A percentile compares a stretch with the other conserved stretches of the same genome.
Evolutionary conservation across 176 grass and related monocot species (phyloP).

Genomic region (Elaeis guineensis): DNA sequence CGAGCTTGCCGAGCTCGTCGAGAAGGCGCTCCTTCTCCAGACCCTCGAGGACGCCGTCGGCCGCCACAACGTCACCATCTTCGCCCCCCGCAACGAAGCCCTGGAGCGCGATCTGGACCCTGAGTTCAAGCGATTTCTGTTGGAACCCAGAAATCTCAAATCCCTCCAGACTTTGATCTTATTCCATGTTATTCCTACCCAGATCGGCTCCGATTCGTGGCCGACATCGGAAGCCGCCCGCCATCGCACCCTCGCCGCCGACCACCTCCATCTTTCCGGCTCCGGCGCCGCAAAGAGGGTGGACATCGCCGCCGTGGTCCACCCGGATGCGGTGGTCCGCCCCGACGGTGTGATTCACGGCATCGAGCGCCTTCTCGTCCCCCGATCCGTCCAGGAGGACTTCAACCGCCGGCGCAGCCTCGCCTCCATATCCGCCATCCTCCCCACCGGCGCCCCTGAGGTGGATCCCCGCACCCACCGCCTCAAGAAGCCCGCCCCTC

Average conservation of each 20-base stretch:
- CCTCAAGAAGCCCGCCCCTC: constrained; percentile 57
- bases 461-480: constrained; percentile 69
- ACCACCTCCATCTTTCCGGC: constrained; percentile 28
- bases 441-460: constrained; percentile 53
- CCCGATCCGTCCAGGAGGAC: constrained; percentile 64
- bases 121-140: constrained; percentile 78
- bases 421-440: constrained; percentile 45
- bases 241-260: constrained; percentile 44
- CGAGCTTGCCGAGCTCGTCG: constrained; percentile 65
- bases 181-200: constrained; percentile 55
- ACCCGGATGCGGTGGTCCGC: constrained; percentile 33
- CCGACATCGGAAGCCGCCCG: not conserved
- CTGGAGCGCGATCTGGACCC: constrained; percentile 35
- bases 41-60: constrained; percentile 53
- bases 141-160: constrained; percentile 64
- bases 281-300: not conserved
- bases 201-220: constrained; percentile 5
- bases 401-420: constrained; percentile 77
- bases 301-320: constrained; percentile 23
- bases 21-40: constrained; percentile 72
- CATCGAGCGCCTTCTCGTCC: constrained; percentile 51
- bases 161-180: constrained; percentile 54
- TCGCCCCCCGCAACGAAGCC: constrained; percentile 60
- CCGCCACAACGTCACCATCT: constrained; percentile 57
- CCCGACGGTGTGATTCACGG: constrained; percentile 71